Base-by-base conservation (phyloP, 495 filamentous ascomycete species). In the Usnea hakonensis region DNA sequence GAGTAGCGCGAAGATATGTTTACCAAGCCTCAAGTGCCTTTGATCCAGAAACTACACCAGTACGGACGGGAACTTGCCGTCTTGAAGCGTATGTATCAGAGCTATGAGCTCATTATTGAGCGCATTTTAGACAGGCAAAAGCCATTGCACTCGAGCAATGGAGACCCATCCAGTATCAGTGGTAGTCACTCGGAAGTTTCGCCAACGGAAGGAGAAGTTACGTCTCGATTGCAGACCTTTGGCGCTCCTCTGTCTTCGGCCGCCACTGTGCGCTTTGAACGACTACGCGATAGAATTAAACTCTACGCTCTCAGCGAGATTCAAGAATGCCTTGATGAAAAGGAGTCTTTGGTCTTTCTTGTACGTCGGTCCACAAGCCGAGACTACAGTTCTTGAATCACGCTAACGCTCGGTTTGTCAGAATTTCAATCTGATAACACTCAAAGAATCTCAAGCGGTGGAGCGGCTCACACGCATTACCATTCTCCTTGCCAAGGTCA, bases 381-480 rank as follows among this genome's bases (percentile, higher is more conserved):
- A 19, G 44, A 37, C 1, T 10, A 46, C n/a, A 19, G 17, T 8
- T 40, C n/a, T 16, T 3, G 48, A 52, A 16, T 2, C n/a, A n/a
- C 19, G 58, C 70, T 74, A 52, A 74, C 55, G 44, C 19, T 53
- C 6, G 50, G 26, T 3, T 21, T 13, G 5, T 43, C 54, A 90
- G 87, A 90, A 90, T 72, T 95, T 94, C 80, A 93, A 91, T 74
- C 79, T 95, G 67, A 91, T 90, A 59, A 86, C 90, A 16, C 85
- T 93, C 68, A 90, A 90, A 68, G 87, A 95, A 74, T 90, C 88
- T 4, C 80, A 87, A 60, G 84, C 86, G 3, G 88, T 91, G 9
- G 90, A 92, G 56, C 82, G 85, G 35, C 79, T 95, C 28, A 92
- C 89, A 0, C 78, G 89, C 35, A 86, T 89, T 63, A 91, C 90